Conservation (phyloP, 352 stramenopile species). For the Pythium rhizo-oryzae region DNA sequence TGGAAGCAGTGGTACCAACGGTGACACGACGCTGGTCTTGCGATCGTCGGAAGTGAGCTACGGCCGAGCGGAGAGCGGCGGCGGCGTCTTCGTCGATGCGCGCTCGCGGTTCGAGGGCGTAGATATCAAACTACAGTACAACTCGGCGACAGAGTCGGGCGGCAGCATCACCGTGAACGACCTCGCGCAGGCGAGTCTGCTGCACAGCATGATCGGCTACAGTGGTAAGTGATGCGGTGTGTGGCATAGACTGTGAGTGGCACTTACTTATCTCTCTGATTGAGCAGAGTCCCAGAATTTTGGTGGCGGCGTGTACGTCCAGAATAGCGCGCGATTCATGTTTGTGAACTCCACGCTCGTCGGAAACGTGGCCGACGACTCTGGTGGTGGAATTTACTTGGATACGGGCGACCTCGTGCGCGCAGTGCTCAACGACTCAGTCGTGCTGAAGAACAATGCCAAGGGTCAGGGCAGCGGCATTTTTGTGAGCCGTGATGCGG, state of each 20-base stretch:
- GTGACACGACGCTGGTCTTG: background rate
- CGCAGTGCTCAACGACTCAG: conserved; percentile 33
- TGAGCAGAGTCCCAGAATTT: conserved; percentile 47
- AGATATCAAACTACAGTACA: conserved; percentile 37
- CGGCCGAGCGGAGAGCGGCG: conserved; percentile 49
- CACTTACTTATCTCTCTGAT: background rate
- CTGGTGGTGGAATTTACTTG: conserved; percentile 56
- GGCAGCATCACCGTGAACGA: conserved; percentile 49
- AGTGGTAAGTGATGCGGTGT: conserved; percentile 40
- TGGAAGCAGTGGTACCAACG: conserved; percentile 20
- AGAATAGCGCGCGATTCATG: conserved; percentile 34
- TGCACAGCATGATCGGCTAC: conserved; percentile 28
- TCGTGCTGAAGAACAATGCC: conserved; percentile 41
- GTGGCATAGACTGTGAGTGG: background rate
- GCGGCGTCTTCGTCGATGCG: conserved; percentile 39
- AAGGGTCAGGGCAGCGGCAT: conserved; percentile 55
- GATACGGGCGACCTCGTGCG: conserved; percentile 50
- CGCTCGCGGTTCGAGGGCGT: conserved; percentile 31
- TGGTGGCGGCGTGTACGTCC: conserved; percentile 53
- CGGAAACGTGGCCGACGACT: conserved; percentile 60
- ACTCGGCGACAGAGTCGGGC: conserved; percentile 46
- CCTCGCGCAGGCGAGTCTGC: conserved; percentile 32
- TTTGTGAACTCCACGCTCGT: conserved; percentile 34
- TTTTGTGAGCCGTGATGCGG: conserved; percentile 52
- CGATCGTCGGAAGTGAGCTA: conserved; percentile 29